phyloP scores from a whole-genome alignment of 176 grass and related monocot genomes.

The Bothriochloa decipiens region DNA sequence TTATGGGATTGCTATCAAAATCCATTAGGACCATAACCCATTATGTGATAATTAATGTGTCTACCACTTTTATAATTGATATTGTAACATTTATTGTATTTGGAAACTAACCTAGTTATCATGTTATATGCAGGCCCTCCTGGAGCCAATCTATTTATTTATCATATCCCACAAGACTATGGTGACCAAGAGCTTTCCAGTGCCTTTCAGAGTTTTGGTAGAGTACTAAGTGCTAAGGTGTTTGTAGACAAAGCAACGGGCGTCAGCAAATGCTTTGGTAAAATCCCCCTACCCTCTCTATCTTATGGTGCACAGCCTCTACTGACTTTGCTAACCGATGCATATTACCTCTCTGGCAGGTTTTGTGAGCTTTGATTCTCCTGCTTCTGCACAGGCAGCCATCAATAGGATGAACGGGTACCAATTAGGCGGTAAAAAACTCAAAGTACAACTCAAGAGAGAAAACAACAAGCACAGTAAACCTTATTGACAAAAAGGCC shows the following conservation, averaged over 20 bases:
- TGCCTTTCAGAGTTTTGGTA: constrained; percentile 91
- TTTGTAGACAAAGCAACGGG: constrained; percentile 97
- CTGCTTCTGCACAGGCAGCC: constrained; percentile 71
- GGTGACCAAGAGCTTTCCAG: constrained; percentile 83
- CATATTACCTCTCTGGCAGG: constrained; percentile 33
- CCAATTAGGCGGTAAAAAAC: constrained; percentile 87
- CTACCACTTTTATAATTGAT: background rate
- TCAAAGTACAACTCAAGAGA: constrained; percentile 99
- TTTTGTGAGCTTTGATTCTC: constrained; percentile 97
- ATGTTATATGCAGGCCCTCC: constrained; percentile 75
- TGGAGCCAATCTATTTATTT: constrained; percentile 91
- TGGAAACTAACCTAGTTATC: constrained; percentile 7
- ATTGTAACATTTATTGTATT: background rate
- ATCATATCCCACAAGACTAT: constrained; percentile 84
- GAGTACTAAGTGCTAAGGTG: constrained; percentile 95
- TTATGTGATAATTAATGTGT: background rate
- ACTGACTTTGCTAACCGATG: background rate
- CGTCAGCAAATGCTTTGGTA: constrained; percentile 98
- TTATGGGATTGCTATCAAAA: background rate
- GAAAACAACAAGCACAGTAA: constrained; percentile 91
- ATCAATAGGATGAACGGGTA: constrained; percentile 81
- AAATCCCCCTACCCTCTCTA: background rate
- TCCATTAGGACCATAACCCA: background rate
- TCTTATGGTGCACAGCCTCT: background rate
- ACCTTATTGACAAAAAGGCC: constrained; percentile 53